phyloP scores from a whole-genome alignment of 23 red algal species.

The Gracilaria gracilis region DNA sequence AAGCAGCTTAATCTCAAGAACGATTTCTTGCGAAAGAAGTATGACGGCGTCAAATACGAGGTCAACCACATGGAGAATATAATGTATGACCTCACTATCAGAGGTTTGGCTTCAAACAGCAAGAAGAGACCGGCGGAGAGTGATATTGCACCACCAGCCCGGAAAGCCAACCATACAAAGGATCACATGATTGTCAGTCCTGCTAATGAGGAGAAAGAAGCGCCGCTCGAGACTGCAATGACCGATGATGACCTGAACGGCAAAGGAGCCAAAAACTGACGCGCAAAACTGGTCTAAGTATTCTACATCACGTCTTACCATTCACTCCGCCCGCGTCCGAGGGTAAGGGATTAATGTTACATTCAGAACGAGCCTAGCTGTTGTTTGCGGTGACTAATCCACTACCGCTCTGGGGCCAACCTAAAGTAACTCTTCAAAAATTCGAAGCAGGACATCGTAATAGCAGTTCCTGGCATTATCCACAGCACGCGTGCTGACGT shows the following conservation, averaged over 20 bases:
- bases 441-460: constrained; percentile 96
- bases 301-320: background rate
- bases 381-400: background rate
- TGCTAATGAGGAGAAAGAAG: background rate
- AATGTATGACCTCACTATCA: constrained; percentile 82
- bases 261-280: background rate
- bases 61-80: constrained; percentile 82
- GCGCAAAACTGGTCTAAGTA: background rate
- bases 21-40: constrained; percentile 84
- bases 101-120: constrained; percentile 50
- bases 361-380: background rate
- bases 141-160: constrained; percentile 28
- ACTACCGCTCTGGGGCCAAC: constrained; percentile 12
- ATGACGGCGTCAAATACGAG: constrained; percentile 93
- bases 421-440: constrained; percentile 71
- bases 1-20: constrained; percentile 90
- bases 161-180: background rate
- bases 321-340: background rate
- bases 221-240: background rate
- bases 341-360: background rate
- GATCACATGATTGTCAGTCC: constrained; percentile 31
- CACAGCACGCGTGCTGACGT: constrained; percentile 89
- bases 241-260: background rate
- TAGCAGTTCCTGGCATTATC: constrained; percentile 95
- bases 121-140: constrained; percentile 23